Base-by-base conservation (phyloP, 2,329 filamentous ascomycete genomes). In the Cyphellophora attinorum region DNA sequence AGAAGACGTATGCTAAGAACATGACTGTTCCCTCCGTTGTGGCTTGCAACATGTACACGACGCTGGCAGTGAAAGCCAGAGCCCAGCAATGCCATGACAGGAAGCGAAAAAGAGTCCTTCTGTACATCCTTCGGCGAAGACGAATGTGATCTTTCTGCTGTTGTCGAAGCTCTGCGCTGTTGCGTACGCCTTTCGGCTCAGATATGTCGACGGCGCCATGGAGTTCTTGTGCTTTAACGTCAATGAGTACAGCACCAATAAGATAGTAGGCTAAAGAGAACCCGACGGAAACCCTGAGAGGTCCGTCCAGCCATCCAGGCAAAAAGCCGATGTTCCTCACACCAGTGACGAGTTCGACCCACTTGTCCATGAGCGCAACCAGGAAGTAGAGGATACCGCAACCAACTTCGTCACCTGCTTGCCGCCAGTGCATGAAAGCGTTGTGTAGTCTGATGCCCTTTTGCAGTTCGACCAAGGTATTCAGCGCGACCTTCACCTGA, bases 261-360 rank as follows among this genome's bases (percentile, higher is more conserved):
- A 74, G 56, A 43, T 74, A 75, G 49, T 74, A 75, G 0, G 67
- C 67, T 19, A 75, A 55, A n/a, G 67, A 65, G 41, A 74, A 72
- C 2, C 71, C 70, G 14, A 72, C 61, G 21, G 65, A 60, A 39
- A 68, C 54, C 8, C 66, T 60, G 35, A 60, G 57, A 2, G 57
- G 50, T 10, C 58, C 52, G 27, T 57, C 58, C 16, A 53, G 29
- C 11, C 51, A 48, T 4, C 51, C 42, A 2, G 52, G 51, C 8
- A 70, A 49, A n/a, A n/a, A n/a, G 39, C 64, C 64, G 11, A 64
- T 44, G 0, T 62, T 39, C 12, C 57, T 50, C 12, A 55, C 56
- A 11, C 68, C 68, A 35, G 60, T 61, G 11, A 72, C 49, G 3
- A 74, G 46, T 17, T 61, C 57, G 4, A 70, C 55, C 70, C 70